These are phyloP conservation scores for Iris pallida DNA, from an alignment of 116 monocot species.

Conservation along the genomic window DNA sequence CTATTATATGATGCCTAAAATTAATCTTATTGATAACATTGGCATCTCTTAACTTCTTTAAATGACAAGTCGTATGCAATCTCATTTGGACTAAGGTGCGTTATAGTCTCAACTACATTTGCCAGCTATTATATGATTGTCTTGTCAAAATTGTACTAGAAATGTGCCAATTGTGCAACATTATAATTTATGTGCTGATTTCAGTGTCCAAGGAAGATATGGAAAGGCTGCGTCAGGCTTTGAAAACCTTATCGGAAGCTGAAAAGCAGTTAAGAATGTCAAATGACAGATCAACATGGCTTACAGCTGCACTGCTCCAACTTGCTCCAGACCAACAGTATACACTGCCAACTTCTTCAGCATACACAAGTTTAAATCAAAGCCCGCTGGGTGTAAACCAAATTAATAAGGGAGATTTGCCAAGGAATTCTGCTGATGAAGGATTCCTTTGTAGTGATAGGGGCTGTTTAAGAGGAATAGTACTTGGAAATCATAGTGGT, in stretches of 20 bases:
- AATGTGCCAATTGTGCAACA: not conserved
- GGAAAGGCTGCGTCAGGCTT: slow-evolving; percentile 55
- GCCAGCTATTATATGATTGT: not conserved
- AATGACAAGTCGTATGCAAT: too few relatives aligned
- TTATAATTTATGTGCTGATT: slow-evolving; percentile 15
- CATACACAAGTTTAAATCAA: slow-evolving; percentile 36
- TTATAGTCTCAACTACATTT: not conserved
- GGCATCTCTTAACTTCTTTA: too few relatives aligned
- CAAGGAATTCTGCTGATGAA: slow-evolving; percentile 18
- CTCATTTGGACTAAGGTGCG: too few relatives aligned
- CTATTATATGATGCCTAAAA: not conserved
- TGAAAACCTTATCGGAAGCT: slow-evolving; percentile 60
- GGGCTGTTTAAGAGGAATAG: slow-evolving; percentile 16
- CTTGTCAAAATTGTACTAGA: not conserved
- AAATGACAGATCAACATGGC: slow-evolving; percentile 71
- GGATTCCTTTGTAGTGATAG: slow-evolving; percentile 9
- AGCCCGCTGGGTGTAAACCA: slow-evolving; percentile 31
- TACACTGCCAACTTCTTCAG: slow-evolving; percentile 30
- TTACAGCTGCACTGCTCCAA: slow-evolving; percentile 68
- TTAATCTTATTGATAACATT: too few relatives aligned
- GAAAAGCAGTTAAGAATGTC: slow-evolving; percentile 64
- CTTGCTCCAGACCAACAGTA: slow-evolving; percentile 62
- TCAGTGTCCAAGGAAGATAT: slow-evolving; percentile 85
- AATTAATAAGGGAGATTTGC: slow-evolving; percentile 17
- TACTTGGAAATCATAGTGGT: slow-evolving; percentile 3